phyloP scores from a whole-genome alignment of 2,329 filamentous ascomycete species.

The Aspergillus calidoustus region DNA sequence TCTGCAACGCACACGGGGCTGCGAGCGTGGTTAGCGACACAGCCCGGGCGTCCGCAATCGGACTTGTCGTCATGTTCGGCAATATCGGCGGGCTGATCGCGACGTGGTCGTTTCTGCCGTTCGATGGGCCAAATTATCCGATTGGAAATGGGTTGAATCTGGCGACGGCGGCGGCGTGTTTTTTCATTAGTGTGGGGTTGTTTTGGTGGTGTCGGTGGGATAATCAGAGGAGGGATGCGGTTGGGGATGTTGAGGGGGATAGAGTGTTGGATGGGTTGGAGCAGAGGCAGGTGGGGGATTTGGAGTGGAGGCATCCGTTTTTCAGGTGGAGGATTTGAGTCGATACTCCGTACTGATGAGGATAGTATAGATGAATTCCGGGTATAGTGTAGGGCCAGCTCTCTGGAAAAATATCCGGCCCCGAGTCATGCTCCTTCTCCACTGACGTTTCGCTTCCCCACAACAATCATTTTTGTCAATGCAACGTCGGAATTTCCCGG shows the following conservation, averaged over 20 bases:
- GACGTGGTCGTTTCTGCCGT: conserved; percentile 68
- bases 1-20: conserved; percentile 69
- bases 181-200: conserved; percentile 56
- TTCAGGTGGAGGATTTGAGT: conserved; percentile 17
- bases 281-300: conserved; percentile 58
- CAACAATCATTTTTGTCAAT: not conserved
- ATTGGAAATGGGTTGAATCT: conserved; percentile 73
- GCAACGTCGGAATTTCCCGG: not conserved
- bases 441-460: not conserved
- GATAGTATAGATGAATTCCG: not conserved
- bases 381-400: not conserved
- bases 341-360: too few relatives aligned
- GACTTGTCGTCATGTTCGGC: conserved; percentile 71
- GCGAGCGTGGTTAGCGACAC: conserved; percentile 75
- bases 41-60: conserved; percentile 68
- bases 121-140: conserved; percentile 67
- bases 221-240: conserved; percentile 60
- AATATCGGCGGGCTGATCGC: conserved; percentile 72
- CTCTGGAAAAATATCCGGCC: not conserved
- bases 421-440: not conserved
- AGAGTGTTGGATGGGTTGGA: conserved; percentile 59
- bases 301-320: conserved; percentile 69
- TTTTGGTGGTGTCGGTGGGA: conserved; percentile 66
- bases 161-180: conserved; percentile 56
- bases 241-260: conserved; percentile 46